Evolutionary conservation across 495 filamentous ascomycete species (phyloP).

Genomic region (Ramalina peruviana): DNA sequence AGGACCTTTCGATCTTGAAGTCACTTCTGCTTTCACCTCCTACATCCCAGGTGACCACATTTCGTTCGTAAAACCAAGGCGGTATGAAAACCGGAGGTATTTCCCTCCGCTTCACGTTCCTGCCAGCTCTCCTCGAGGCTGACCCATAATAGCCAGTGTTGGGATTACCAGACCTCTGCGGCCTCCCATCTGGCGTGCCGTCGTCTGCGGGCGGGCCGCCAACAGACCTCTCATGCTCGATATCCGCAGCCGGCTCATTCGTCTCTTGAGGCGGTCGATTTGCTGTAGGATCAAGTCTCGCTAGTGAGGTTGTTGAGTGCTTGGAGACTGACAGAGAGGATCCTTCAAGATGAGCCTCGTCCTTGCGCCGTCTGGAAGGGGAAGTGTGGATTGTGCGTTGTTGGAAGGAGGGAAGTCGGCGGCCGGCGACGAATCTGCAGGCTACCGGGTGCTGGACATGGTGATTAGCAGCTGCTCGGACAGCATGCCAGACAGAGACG

Average conservation of each 20-base stretch:
- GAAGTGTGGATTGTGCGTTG: constrained; percentile 16
- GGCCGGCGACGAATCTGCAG: constrained; percentile 14
- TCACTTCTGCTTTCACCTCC: not conserved
- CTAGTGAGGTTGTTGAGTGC: too few relatives aligned
- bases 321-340: too few relatives aligned
- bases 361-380: constrained; percentile 6
- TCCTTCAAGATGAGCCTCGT: too few relatives aligned
- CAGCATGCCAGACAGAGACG: constrained; percentile 7
- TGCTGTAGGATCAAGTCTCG: too few relatives aligned
- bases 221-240: not conserved
- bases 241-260: not conserved
- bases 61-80: constrained; percentile 26
- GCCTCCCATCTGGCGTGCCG: constrained; percentile 1
- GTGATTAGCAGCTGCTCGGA: constrained; percentile 5
- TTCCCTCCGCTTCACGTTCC: constrained; percentile 16
- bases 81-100: constrained; percentile 19
- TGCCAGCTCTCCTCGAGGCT: constrained; percentile 14
- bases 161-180: constrained; percentile 6
- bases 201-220: not conserved
- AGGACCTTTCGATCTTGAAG: not conserved
- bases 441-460: not conserved
- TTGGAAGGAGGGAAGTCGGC: constrained; percentile 14
- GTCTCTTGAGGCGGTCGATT: constrained; percentile 2
- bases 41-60: constrained; percentile 20
- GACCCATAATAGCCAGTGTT: constrained; percentile 19